Conservation (phyloP, 1,139 yeast species). For the Suhomyces coccinellae region DNA sequence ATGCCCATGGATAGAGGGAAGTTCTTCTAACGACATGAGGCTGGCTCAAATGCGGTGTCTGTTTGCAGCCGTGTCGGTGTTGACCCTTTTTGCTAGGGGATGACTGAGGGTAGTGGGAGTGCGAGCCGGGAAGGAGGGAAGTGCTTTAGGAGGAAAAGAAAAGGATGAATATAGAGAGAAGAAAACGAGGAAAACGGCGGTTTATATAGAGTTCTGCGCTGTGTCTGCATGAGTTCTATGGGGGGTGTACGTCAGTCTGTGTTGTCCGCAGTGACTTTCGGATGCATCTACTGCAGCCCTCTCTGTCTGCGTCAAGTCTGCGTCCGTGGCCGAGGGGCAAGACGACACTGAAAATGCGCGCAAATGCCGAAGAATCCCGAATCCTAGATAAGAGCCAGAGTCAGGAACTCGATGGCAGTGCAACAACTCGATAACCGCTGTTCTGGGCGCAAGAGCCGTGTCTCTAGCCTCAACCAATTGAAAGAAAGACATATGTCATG, state of each 20-base stretch:
- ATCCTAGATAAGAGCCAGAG: background rate
- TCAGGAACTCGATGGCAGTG: background rate
- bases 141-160: background rate
- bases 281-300: no score
- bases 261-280: no score
- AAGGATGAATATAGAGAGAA: background rate
- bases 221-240: background rate
- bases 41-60: background rate
- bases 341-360: background rate
- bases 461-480: no score
- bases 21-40: constrained; percentile 7
- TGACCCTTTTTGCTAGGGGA: constrained; percentile 5
- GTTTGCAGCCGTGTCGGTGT: constrained; percentile 3
- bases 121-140: constrained; percentile 3
- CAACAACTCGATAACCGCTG: no score
- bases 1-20: constrained; percentile 15
- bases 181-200: background rate
- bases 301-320: no score
- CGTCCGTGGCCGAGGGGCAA: no score
- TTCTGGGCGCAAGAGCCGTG: no score
- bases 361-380: background rate
- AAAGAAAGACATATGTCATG: no score
- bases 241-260: background rate
- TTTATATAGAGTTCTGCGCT: background rate
- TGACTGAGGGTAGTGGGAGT: constrained; percentile 4